These are phyloP conservation scores for Leptodermis oblonga DNA, from an alignment of 257 asterid species.

Conservation along the genomic window DNA sequence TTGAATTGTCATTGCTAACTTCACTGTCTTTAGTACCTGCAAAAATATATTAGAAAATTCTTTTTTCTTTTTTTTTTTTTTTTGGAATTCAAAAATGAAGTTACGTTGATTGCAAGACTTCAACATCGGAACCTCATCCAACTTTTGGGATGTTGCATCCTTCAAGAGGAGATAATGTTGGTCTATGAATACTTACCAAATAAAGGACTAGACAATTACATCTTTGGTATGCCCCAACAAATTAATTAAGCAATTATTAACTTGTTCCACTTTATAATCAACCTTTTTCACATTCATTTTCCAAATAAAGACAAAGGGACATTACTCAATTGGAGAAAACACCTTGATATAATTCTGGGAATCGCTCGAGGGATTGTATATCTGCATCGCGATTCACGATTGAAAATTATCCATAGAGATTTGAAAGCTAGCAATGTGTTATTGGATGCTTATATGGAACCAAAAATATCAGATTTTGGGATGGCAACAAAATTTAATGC, in stretches of 20 bases:
- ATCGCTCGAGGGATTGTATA: neutral
- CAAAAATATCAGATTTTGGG: constrained; percentile 5
- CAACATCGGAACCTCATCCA: constrained; percentile 36
- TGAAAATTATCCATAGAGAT: neutral
- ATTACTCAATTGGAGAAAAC: neutral
- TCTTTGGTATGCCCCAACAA: constrained; percentile 23
- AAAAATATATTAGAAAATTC: no score
- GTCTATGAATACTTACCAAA: constrained; percentile 31
- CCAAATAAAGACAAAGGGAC: neutral
- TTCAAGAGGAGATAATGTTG: constrained; percentile 30
- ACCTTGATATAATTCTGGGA: neutral
- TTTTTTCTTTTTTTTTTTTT: no score
- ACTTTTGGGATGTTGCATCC: constrained; percentile 30
- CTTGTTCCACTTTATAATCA: neutral
- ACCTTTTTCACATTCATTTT: no score
- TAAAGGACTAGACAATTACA: constrained; percentile 29
- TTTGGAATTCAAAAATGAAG: constrained; percentile 38
- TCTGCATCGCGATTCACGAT: constrained; percentile 1
- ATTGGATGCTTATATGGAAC: neutral
- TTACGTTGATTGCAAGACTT: constrained; percentile 25
- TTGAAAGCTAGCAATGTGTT: constrained; percentile 1
- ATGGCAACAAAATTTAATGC: neutral
- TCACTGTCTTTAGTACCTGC: no score
- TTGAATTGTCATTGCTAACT: no score
- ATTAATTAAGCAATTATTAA: neutral